Base-by-base conservation (phyloP, 2,329 filamentous ascomycete genomes). In the Venturia asperata region DNA sequence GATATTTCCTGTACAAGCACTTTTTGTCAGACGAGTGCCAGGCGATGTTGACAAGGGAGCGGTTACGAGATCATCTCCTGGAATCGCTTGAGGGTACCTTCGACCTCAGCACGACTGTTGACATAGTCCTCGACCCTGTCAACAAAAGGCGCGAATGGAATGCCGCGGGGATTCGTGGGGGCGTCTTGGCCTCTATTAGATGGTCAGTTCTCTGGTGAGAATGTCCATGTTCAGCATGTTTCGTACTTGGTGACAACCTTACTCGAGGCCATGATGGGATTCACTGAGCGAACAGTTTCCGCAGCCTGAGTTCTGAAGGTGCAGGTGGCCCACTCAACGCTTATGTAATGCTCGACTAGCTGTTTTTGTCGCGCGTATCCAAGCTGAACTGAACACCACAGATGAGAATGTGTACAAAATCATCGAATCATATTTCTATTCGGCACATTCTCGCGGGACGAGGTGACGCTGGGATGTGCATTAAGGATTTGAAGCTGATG, bases 101-200 rank as follows among this genome's bases (percentile, higher is more conserved):
- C 91, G 70, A 94, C 91, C 72, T 95, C 89, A 45, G 85, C 85
- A 64, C 90, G 85, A 52, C 88, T 86, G 56, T 88, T 81, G 66
- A 94, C 88, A 80, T 93, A 95, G 78, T 95, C 90, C 76, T 95
- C 91, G 68, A 94, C 90, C 71, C 88, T 90, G 77, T 94, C 90
- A 73, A 94, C 89, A 75, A 94, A 94, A 6, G 90, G 90, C 68
- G 91, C 91, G 72, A 85, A 85, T 30, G 91, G 91, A 67, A 95
- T 95, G 67, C 91, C 91, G 71, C 91, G 84, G 60, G 90, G 88
- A 76, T 95, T 95, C 67, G 88, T 89, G 61, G 83, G 73, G 66
- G 76, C 76, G 73, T 79, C 76, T 73, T 78, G 78, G 73, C 73
- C 73, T 66, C 65, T 72, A 60, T 37, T 4, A n/a, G 52, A 21